Conservation (phyloP, 345 rosid genomes). For the Corchorus capsularis region DNA sequence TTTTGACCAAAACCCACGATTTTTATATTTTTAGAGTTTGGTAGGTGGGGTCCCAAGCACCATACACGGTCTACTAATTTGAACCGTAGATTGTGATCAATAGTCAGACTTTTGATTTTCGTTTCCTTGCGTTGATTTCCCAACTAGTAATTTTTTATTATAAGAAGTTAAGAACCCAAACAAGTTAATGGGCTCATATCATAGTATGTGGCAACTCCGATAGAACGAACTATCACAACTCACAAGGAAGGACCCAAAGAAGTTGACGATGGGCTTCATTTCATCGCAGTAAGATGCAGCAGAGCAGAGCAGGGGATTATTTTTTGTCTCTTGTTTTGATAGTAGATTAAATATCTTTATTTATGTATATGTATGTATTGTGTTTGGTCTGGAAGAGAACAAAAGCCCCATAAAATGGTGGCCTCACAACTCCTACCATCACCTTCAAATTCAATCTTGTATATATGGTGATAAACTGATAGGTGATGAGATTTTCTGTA, state of each 20-base stretch:
- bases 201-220: too few species aligned
- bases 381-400: neutral
- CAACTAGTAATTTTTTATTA: neutral
- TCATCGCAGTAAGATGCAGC: neutral
- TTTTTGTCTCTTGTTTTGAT: neutral
- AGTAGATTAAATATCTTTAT: neutral
- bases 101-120: neutral
- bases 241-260: neutral
- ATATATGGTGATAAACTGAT: neutral
- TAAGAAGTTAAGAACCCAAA: too few species aligned
- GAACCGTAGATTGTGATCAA: neutral
- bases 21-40: neutral
- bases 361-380: neutral
- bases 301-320: neutral
- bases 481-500: neutral
- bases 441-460: neutral
- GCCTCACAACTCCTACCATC: slow-evolving; percentile 17
- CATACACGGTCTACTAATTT: neutral
- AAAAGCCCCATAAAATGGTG: neutral
- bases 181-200: neutral
- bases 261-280: neutral
- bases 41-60: neutral
- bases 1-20: neutral
- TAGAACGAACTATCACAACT: too few species aligned
- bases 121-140: too few species aligned